Base-by-base conservation (phyloP, 768 basidiomycete genomes). In the Pulveroboletus sp. region DNA sequence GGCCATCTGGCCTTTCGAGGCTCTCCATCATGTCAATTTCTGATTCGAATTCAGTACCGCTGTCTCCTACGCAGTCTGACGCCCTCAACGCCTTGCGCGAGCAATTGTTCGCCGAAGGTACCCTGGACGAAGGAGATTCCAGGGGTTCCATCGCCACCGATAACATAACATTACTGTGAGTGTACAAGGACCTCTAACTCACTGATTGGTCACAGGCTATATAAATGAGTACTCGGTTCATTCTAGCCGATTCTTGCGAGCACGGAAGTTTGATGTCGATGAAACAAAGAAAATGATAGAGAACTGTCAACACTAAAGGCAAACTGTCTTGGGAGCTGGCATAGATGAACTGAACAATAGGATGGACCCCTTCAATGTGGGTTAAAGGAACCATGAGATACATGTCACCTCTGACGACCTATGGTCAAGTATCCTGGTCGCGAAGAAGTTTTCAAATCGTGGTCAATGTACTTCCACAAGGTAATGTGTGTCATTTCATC, bases 391-490 rank as follows among this genome's bases (percentile, higher is more conserved):
- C 46, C 37, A 33, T 46, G 17, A 31, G 28, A 24, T 35, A 7
- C 11, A n/a, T 6, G 28, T 24, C 43, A 18, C 7, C 27, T 43
- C 45, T 49, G 26, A 50, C 11, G 17, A 11, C 10, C 27, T 31
- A 39, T 50, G 46, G 3, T 41, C 45, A 50, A 89, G 86, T 89
- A 82, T 58, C 84, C 84, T 1, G 83, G 81, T 55, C 79, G 86
- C 39, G 75, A 80, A 45, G 75, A 76, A 1, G 79, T 89, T 7
- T 86, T 87, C 55, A 79, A 85, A 46, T 81, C 78, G 54, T 89
- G 86, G 86, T 85, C 85, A 3, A 78, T 88, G 73, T 87, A 78
- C 56, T 88, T 85, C 57, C 86, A 89, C 65, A 88, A 87, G 72
- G 85, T 80, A 44, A 44, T 28, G 76, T 51, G 24, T 21, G 8